A percentile compares a stretch with the other conserved stretches of the same genome.
Conservation (phyloP, 192 early-diverging fungal genomes). For the Haplosporangium gracile region DNA sequence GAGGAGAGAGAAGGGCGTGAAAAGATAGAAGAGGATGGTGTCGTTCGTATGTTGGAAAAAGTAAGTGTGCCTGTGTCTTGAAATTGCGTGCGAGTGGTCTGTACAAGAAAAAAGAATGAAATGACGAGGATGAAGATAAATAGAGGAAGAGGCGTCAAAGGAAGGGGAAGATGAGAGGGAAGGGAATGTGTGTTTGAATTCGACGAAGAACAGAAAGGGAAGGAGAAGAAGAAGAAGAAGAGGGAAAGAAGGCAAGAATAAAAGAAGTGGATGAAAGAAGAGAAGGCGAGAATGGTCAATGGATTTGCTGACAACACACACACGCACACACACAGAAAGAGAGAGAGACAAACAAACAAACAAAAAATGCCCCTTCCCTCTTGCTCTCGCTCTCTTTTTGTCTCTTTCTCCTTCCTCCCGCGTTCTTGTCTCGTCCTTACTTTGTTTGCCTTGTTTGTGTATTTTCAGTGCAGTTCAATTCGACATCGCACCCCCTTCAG, state of each 20-base stretch:
- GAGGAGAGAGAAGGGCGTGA: not conserved
- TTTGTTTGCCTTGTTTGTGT: not conserved
- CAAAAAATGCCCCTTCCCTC: too few species aligned
- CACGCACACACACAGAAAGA: not conserved
- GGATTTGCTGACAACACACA: not conserved
- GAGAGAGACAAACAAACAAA: not conserved
- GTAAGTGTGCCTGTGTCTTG: not conserved
- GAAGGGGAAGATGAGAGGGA: not conserved
- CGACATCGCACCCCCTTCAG: not conserved
- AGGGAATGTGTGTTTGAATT: not conserved
- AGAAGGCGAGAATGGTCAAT: not conserved
- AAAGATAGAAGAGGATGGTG: not conserved
- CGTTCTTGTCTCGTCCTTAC: not conserved
- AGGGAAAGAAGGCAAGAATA: not conserved
- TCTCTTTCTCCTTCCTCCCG: not conserved
- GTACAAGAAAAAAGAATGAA: not conserved
- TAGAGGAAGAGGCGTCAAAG: not conserved
- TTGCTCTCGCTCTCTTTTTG: not conserved
- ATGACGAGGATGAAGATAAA: not conserved
- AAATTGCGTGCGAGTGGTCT: not conserved
- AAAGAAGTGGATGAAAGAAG: not conserved
- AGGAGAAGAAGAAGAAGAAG: too few species aligned
- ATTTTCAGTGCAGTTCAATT: not conserved
- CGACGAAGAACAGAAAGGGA: not conserved
- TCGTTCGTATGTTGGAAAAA: not conserved